Base-by-base conservation (phyloP, 2,329 filamentous ascomycete species). In the Pyrenophora tritici-repentis region DNA sequence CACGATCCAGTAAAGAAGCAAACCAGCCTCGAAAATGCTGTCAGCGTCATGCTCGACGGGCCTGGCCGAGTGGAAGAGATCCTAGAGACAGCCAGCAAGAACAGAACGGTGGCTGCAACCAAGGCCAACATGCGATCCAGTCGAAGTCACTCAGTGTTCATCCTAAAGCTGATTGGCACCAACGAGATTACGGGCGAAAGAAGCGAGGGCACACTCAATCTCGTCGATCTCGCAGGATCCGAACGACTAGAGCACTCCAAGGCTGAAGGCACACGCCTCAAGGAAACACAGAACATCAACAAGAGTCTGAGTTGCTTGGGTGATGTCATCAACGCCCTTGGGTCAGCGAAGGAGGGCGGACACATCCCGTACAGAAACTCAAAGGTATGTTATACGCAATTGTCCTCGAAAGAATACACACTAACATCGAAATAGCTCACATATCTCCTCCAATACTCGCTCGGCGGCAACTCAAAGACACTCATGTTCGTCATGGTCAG, bases 401-500 rank as follows among this genome's bases (percentile, higher is more conserved):
- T 7, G 14, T 33, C 6, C 4, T 13, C 1, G 8, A 29, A 2
- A 3, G 2, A 22, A 8, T 22, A 6, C 5, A 22, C 32, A 47
- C 55, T 63, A 64, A 66, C 31, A 31, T 12, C 3, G 36, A 8
- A 3, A 9, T 42, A 88, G 83, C 82, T 99, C 59, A 99, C 94
- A 7, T 96, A 97, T 69, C 82, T 99, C 39, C 82, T 99, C 32
- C 91, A 97, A 83, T 95, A 94, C 70, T 96, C 91, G 3, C 80
- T 99, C 6, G 93, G 94, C 3, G 94, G 94, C 13, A 97, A 96
- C 73, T 94, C 89, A 63, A 96, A 97, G 77, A 99, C 94, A 0
- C 86, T 99, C 65, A 99, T 99, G 94, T 96, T 99, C 73, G 91
- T 97, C 72, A 97, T 97, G 92, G 89, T 96, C 49, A 94, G 89